phyloP scores from a whole-genome alignment of 345 rosid genomes.

The Moricandia moricandioides region DNA sequence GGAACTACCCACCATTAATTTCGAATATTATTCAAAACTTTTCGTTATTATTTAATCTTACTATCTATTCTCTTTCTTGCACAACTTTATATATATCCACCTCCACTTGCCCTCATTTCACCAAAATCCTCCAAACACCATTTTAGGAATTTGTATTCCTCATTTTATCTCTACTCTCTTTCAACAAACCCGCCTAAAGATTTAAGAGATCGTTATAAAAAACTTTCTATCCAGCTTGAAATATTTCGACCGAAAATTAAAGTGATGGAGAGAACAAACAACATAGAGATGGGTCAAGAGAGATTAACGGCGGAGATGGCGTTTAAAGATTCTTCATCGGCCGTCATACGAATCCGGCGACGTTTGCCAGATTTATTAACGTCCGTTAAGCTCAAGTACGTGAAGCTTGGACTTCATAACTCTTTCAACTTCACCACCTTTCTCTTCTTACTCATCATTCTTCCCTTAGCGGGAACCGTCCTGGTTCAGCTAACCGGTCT shows the following conservation, averaged over 20 bases:
- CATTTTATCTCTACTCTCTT: constrained; percentile 1
- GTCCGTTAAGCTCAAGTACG: constrained; percentile 87
- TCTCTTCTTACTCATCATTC: constrained; percentile 39
- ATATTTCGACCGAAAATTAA: neutral
- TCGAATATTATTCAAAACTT: constrained; percentile 28
- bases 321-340: constrained; percentile 66
- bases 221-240: constrained; percentile 10
- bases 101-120: constrained; percentile 20
- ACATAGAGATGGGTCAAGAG: constrained; percentile 67
- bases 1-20: constrained; percentile 63
- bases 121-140: constrained; percentile 32
- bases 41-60: neutral
- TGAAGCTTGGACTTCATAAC: constrained; percentile 77
- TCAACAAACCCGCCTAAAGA: neutral
- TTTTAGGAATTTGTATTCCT: neutral
- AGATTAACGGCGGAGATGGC: constrained; percentile 88
- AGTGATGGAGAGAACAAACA: constrained; percentile 37
- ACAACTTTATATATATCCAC: constrained; percentile 21
- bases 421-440: constrained; percentile 54
- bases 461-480: constrained; percentile 47
- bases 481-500: constrained; percentile 53
- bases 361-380: constrained; percentile 76
- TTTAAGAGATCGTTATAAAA: neutral
- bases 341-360: constrained; percentile 68
- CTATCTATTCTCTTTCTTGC: constrained; percentile 11